Evolutionary conservation across 1,284 basidiomycete genomes (phyloP), one percentile per base, ranked within the genome.

Genomic region (Irpex sp.): DNA sequence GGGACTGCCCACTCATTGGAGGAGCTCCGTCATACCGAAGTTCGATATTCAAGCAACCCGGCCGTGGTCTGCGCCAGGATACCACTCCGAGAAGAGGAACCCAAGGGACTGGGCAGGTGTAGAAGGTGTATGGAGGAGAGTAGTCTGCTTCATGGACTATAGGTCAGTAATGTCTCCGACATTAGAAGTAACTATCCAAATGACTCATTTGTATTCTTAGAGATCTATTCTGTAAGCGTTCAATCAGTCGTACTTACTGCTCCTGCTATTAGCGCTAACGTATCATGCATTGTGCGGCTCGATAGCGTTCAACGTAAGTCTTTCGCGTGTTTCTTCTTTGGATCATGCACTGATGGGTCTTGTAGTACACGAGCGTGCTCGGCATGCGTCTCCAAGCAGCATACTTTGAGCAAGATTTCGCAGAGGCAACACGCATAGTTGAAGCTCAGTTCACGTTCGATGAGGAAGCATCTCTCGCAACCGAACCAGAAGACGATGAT

Each of bases 111-210:
- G 88, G 88, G 86, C 87, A 33, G 86, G 86, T 10, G 80, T 88
- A 4, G 82, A 85, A 70, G 87, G 86, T 69, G 80, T 78, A 16
- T 90, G 87, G 87, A 77, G 81, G 65, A 76, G 87, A 70, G 83
- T 85, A 64, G 83, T 89, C 14, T 88, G 82, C 61, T 90, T 88
- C 66, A 86, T 89, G 85, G 88, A 90, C 73, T 87, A 88, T 71
- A 79, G 85, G 87, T 87, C 64, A 53, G 80, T 61, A 18, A 18
- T 21, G 28, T 33, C 36, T 60, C 35, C 16, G n/a, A 14, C 18
- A 14, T 45, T n/a, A 33, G 35, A 19, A 23, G 23, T n/a, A n/a
- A n/a, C n/a, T 42, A 5, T 33, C 28, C 6, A 6, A 33, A 33
- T 33, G 28, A 6, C 28, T 33, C 28, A 33, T 33, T 33, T 3